A percentile compares a stretch with the other conserved stretches of the same genome.
Evolutionary conservation across 2,329 filamentous ascomycete species (phyloP).

Genomic region (Cladosporium sp.): DNA sequence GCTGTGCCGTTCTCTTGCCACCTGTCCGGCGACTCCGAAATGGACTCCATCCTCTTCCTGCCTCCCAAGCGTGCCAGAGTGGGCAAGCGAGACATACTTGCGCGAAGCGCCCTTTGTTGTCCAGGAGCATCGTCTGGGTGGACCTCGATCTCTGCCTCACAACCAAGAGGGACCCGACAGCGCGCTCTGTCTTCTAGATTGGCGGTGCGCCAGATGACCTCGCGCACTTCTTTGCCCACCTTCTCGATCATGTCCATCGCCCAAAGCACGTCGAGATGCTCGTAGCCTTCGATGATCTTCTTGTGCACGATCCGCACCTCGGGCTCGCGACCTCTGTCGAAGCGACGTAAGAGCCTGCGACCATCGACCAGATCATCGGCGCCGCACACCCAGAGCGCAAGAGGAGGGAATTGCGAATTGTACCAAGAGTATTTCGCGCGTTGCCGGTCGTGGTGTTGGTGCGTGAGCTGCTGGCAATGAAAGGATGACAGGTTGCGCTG

Average conservation of each 20-base stretch:
- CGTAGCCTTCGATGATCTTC: slow-evolving; percentile 82
- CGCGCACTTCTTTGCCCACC: slow-evolving; percentile 76
- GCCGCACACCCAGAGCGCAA: slow-evolving; percentile 87
- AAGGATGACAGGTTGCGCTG: slow-evolving; percentile 36
- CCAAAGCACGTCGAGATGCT: slow-evolving; percentile 95
- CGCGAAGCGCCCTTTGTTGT: slow-evolving; percentile 10
- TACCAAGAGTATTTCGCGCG: slow-evolving; percentile 71
- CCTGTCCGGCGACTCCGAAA: slow-evolving; percentile 26
- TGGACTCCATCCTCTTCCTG: slow-evolving; percentile 34
- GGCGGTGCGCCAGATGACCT: slow-evolving; percentile 81
- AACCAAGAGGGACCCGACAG: slow-evolving; percentile 67
- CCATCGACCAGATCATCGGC: slow-evolving; percentile 85
- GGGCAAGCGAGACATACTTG: slow-evolving; percentile 6
- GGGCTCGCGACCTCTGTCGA: slow-evolving; percentile 77
- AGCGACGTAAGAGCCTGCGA: slow-evolving; percentile 68
- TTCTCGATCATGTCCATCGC: slow-evolving; percentile 84
- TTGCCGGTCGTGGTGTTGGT: slow-evolving; percentile 33
- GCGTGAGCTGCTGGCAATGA: slow-evolving; percentile 34
- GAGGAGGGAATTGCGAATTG: slow-evolving; percentile 72
- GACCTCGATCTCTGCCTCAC: slow-evolving; percentile 35
- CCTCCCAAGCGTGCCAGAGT: slow-evolving; percentile 20
- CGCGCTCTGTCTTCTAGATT: slow-evolving; percentile 55
- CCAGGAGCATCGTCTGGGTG: slow-evolving; percentile 13
- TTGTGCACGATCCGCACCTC: slow-evolving; percentile 77
- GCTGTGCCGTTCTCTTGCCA: background rate